Conservation (phyloP, 148 eudicot species). For the Nepenthes mirabilis region DNA sequence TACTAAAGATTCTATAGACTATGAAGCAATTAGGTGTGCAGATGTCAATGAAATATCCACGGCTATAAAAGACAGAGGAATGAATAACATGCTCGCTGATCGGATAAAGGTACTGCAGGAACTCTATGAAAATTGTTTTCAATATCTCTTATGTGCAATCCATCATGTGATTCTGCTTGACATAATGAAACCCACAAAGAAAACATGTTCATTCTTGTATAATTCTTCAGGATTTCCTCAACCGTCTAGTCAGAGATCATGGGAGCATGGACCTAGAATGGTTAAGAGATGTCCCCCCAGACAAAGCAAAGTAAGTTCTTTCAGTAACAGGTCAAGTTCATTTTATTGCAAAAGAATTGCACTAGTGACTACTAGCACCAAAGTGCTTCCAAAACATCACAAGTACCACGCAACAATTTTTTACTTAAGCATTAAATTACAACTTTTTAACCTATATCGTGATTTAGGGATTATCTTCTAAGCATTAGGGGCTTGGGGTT, state of each 20-base stretch:
- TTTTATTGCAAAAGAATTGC: background rate
- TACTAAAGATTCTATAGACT: constrained; percentile 42
- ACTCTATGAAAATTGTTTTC: too few relatives aligned
- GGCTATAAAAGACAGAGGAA: constrained; percentile 40
- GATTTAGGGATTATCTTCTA: constrained; percentile 53
- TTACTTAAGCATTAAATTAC: background rate
- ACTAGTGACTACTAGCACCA: too few relatives aligned
- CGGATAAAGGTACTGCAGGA: constrained; percentile 40
- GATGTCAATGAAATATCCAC: constrained; percentile 22
- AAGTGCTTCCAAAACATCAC: too few relatives aligned
- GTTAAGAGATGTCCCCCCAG: constrained; percentile 56
- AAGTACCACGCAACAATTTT: too few relatives aligned
- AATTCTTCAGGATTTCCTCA: constrained; percentile 38
- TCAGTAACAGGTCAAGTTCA: background rate
- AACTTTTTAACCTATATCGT: background rate
- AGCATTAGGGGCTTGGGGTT: constrained; percentile 73
- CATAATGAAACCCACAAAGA: background rate
- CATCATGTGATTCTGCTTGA: background rate
- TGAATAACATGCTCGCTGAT: constrained; percentile 33
- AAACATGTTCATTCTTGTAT: background rate
- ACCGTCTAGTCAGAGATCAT: constrained; percentile 44
- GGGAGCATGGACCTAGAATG: constrained; percentile 75
- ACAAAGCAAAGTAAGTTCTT: constrained; percentile 49
- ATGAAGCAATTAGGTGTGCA: constrained; percentile 57
- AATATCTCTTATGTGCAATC: too few relatives aligned